Percentiles rank a stretch among this genome's conserved stretches.
Conservation (phyloP, 805 yeast genomes). For the Komagataella kurtzmanii region DNA sequence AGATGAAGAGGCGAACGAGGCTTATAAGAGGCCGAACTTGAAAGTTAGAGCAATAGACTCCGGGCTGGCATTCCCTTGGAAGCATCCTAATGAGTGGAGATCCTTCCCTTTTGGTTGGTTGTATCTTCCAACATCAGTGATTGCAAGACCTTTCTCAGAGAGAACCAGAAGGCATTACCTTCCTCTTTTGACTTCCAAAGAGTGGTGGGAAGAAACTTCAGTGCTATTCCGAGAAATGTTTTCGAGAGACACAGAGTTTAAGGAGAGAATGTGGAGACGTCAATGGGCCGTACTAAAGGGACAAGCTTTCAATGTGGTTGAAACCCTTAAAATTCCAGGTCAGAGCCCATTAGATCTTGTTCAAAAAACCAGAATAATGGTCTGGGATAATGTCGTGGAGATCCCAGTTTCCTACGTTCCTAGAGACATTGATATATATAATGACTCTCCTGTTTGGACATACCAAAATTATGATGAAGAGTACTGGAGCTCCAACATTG, state of each 20-base stretch:
- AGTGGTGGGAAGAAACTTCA: conserved; percentile 61
- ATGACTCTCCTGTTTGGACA: conserved; percentile 23
- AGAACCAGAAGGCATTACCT: conserved; percentile 42
- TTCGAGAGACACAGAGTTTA: conserved; percentile 45
- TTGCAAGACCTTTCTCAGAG: conserved; percentile 54
- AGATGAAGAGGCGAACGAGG: background rate
- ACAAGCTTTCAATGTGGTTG: conserved; percentile 66
- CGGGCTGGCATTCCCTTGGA: conserved; percentile 69
- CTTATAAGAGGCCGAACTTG: conserved; percentile 20
- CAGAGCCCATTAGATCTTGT: conserved; percentile 62
- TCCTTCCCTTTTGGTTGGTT: conserved; percentile 74
- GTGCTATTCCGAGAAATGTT: conserved; percentile 32
- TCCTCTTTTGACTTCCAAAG: conserved; percentile 40
- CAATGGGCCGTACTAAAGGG: conserved; percentile 67
- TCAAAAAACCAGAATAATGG: conserved; percentile 38
- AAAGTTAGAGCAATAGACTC: conserved; percentile 65
- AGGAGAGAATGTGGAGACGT: conserved; percentile 49
- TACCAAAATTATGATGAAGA: conserved; percentile 25
- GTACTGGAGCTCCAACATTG: conserved; percentile 16
- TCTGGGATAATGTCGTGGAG: conserved; percentile 49
- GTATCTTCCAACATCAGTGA: conserved; percentile 45
- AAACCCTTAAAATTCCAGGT: conserved; percentile 37
- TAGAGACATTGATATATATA: background rate
- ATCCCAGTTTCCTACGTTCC: conserved; percentile 25
- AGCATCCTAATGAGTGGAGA: conserved; percentile 73